phyloP scores from a whole-genome alignment of 176 grass and related monocot genomes.

The Elaeis guineensis region DNA sequence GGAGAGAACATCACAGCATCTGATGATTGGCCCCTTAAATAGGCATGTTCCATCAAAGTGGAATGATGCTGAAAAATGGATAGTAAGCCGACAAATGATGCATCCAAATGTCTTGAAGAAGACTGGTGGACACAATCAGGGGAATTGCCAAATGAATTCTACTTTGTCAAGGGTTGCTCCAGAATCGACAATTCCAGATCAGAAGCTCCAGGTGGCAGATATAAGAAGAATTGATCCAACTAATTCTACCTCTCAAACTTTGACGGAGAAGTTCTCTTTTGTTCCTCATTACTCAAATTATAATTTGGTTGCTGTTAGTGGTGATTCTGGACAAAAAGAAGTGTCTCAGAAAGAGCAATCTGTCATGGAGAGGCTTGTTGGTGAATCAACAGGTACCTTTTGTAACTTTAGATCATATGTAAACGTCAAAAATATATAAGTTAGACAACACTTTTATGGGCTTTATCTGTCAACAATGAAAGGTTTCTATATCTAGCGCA shows the following conservation, averaged over 20 bases:
- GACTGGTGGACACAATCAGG: neutral
- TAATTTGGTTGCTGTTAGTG: conserved; percentile 8
- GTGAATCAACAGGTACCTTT: conserved; percentile 48
- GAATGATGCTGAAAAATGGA: conserved; percentile 98
- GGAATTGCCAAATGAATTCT: no score
- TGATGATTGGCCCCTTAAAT: conserved; percentile 28
- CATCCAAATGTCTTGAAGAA: conserved; percentile 33
- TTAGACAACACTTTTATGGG: no score
- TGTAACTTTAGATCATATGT: neutral
- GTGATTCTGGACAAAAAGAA: conserved; percentile 2
- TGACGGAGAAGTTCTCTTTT: conserved; percentile 70
- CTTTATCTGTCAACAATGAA: no score
- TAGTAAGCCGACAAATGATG: conserved; percentile 59
- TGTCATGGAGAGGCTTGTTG: conserved; percentile 14
- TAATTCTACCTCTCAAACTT: conserved; percentile 35
- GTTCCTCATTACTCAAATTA: conserved; percentile 39
- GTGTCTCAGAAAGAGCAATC: conserved; percentile 20
- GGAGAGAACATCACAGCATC: conserved; percentile 41
- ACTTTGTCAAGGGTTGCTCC: conserved; percentile 4
- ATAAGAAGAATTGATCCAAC: conserved; percentile 42
- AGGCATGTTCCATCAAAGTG: conserved; percentile 77
- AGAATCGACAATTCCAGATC: conserved; percentile 29
- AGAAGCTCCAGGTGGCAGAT: conserved; percentile 17
- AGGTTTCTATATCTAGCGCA: no score
- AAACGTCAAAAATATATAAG: no score